Conservation (phyloP, 768 basidiomycete species). For the Lepiota venenata region DNA sequence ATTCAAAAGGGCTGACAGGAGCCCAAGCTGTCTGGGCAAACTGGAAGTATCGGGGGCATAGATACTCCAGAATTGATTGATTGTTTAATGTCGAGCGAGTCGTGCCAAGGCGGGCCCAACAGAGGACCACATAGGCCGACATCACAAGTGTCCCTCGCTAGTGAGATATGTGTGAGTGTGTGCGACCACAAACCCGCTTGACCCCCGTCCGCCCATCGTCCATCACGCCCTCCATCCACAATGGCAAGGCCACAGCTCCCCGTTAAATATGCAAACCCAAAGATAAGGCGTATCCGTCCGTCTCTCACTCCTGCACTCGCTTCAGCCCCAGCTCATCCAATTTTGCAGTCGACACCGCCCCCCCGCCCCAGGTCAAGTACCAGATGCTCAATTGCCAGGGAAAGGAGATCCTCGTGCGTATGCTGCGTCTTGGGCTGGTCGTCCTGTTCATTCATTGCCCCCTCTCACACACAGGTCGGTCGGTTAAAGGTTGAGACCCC, state of each 20-base stretch:
- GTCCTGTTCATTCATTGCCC: conserved; percentile 4
- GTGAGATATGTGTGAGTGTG: no score
- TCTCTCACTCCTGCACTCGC: conserved; percentile 27
- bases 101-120: no score
- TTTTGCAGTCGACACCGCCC: conserved; percentile 18
- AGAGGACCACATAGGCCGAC: no score
- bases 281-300: conserved; percentile 33
- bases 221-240: conserved; percentile 25
- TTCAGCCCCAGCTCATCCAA: conserved; percentile 6
- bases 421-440: conserved; percentile 10
- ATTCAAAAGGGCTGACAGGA: no score
- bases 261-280: conserved; percentile 44
- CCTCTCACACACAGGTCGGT: conserved; percentile 60
- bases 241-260: conserved; percentile 53
- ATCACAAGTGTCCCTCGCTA: no score
- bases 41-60: no score
- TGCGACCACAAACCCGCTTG: no score
- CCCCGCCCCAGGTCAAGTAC: conserved; percentile 79
- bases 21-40: no score
- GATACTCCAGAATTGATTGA: not conserved
- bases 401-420: conserved; percentile 75
- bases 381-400: conserved; percentile 89
- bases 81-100: conserved; percentile 30
- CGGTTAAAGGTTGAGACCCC: conserved; percentile 80
- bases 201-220: conserved; percentile 14